phyloP scores from a whole-genome alignment of 2,329 filamentous ascomycete genomes.

The Trichoderma aggressivum region DNA sequence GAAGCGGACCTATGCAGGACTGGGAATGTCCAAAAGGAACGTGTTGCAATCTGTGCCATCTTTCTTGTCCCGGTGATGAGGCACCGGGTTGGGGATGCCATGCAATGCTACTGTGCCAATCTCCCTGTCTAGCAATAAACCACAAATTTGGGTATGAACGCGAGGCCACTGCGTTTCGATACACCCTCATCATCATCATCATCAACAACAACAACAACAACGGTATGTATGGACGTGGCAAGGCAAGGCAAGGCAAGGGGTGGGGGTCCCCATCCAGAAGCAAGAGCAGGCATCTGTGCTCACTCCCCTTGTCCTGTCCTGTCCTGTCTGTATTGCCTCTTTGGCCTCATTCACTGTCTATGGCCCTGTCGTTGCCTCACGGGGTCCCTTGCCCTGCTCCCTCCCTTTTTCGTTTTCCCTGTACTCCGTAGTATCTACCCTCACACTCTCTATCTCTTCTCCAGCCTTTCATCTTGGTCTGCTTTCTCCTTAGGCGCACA shows the following conservation, averaged over 20 bases:
- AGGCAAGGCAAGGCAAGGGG: not conserved
- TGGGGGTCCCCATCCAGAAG: not conserved
- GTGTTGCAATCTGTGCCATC: not conserved
- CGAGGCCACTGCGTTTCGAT: conserved; percentile 3
- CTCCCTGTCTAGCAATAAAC: not conserved
- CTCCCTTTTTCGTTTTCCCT: not conserved
- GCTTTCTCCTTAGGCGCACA: not conserved
- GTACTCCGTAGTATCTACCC: not conserved
- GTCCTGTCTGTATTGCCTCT: not conserved
- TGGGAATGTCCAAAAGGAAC: not conserved
- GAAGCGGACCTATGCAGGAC: not conserved
- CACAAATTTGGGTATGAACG: not conserved
- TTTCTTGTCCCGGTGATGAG: not conserved
- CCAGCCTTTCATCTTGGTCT: too few relatives aligned
- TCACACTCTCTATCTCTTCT: not conserved
- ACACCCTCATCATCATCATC: not conserved
- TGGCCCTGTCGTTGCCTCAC: not conserved
- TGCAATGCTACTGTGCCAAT: not conserved
- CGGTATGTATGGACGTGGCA: not conserved
- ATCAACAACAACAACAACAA: not conserved
- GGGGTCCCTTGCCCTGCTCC: not conserved
- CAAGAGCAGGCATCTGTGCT: not conserved
- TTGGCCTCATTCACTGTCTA: not conserved
- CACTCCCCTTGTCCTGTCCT: not conserved
- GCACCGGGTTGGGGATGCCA: not conserved